A percentile compares a stretch with the other conserved stretches of the same genome.
These are phyloP conservation scores for Phoma sp. DNA, from an alignment of 2,329 filamentous ascomycete genomes.

Conservation along the genomic window DNA sequence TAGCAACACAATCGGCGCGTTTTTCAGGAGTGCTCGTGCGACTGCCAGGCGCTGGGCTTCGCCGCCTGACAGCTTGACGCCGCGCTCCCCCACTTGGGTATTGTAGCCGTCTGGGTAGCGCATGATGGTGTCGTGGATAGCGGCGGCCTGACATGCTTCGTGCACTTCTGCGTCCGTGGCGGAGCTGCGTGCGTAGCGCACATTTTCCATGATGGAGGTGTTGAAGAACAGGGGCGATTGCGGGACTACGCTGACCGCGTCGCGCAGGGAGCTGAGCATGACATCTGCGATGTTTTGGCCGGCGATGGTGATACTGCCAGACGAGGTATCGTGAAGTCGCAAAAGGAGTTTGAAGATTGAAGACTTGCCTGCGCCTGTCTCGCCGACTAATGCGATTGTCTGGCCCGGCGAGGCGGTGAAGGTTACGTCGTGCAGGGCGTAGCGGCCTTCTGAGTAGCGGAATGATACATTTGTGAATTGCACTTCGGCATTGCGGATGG, in stretches of 20 bases:
- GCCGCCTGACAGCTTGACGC: slow-evolving; percentile 61
- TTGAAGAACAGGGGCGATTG: slow-evolving; percentile 68
- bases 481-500: slow-evolving; percentile 54
- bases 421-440: slow-evolving; percentile 51
- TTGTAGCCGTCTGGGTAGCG: slow-evolving; percentile 73
- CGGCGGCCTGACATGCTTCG: slow-evolving; percentile 7
- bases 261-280: slow-evolving; percentile 60
- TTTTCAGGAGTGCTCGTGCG: slow-evolving; percentile 33
- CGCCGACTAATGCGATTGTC: slow-evolving; percentile 64
- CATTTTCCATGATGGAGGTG: slow-evolving; percentile 60
- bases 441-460: slow-evolving; percentile 51
- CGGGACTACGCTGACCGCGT: slow-evolving; percentile 65
- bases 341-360: slow-evolving; percentile 62
- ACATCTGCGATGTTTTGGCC: slow-evolving; percentile 63
- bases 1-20: slow-evolving; percentile 17
- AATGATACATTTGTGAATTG: slow-evolving; percentile 60
- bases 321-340: slow-evolving; percentile 62
- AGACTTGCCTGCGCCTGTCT: slow-evolving; percentile 66
- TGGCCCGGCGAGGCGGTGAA: slow-evolving; percentile 57
- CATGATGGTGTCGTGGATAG: slow-evolving; percentile 77
- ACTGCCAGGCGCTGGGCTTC: slow-evolving; percentile 84
- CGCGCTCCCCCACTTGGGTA: slow-evolving; percentile 87
- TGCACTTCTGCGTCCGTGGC: slow-evolving; percentile 3
- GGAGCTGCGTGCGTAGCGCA: slow-evolving; percentile 6
- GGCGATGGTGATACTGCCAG: slow-evolving; percentile 60